Base-by-base conservation (phyloP, 768 basidiomycete genomes). In the Inosperma sp. region DNA sequence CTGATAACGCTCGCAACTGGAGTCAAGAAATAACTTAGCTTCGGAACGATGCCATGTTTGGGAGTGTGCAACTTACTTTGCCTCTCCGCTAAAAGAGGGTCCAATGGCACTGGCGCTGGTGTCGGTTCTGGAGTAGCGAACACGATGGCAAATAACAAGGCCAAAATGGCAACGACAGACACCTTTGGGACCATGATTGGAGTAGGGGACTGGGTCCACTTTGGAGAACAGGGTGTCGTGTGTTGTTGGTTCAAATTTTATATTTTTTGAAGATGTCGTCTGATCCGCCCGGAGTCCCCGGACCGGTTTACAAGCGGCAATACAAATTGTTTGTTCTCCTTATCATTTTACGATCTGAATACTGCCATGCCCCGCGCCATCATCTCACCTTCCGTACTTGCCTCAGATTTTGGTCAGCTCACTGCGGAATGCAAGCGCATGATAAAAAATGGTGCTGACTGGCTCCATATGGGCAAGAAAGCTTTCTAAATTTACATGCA, bases 381-480 rank as follows among this genome's bases (percentile, higher is more conserved):
- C 72, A 92, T 99, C 67, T 86, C 94, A 8, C 96, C 96, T 17
- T 97, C 94, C 3, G 93, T 98, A 35, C 86, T 99, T 14, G 95
- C 96, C 49, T 93, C 90, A 9, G 93, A 99, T 74, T 94, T 99
- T 70, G 94, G 93, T 34, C 86, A 95, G 63, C 82, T 99, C 59
- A 86, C 84, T 44, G 86, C 86, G 60, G 96, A 99, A 82, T 96
- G 96, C 72, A 86, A 88, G 65, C 80, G 93, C 42, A 98, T 99
- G 93, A 92, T 97, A 54, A 83, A 85, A 64, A 81, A 83, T 55
- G 96, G 96, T 10, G 94, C 94, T 17, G 87, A 98, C 68, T 98
- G 96, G 96, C 79, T 97, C 51, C 95, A 97, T 60, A 97, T 98
- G 94, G 93, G 93, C 88, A 54, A 58, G 65, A 41, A 21, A 13